Percentiles rank a stretch among this genome's conserved stretches.
These are phyloP conservation scores for Saccharomycodes ludwigii DNA, from an alignment of 805 yeast genomes.

Conservation along the genomic window DNA sequence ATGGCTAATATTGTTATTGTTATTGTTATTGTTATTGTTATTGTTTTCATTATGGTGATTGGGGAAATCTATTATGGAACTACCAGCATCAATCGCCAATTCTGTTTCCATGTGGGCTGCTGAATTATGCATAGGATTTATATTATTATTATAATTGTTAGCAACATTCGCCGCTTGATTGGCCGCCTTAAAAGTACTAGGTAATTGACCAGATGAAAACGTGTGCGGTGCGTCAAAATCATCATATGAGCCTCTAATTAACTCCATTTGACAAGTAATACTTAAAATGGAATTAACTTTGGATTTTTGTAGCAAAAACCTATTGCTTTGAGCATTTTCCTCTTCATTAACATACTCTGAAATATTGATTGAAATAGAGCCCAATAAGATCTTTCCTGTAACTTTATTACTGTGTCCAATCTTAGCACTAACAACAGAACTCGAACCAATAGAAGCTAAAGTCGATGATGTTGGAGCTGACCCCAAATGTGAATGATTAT, in stretches of 20 bases:
- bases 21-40: too few species aligned
- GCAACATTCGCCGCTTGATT: too few species aligned
- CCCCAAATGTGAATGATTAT: not conserved
- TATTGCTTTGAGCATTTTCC: conserved; percentile 37
- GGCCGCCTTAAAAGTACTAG: conserved; percentile 13
- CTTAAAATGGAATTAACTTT: conserved; percentile 74
- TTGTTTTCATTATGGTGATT: too few species aligned
- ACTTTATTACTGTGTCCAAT: conserved; percentile 17
- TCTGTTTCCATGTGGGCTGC: not conserved
- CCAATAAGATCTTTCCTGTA: conserved; percentile 38
- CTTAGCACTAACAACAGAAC: not conserved
- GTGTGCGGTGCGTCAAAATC: conserved; percentile 16
- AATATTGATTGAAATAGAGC: conserved; percentile 53
- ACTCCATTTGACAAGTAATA: conserved; percentile 40
- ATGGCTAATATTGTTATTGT: too few species aligned
- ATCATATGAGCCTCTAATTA: conserved; percentile 25
- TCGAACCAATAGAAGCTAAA: conserved; percentile 9
- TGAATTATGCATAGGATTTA: too few species aligned
- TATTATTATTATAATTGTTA: too few species aligned
- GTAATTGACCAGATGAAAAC: conserved; percentile 15
- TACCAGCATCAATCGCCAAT: not conserved
- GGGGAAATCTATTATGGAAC: too few species aligned
- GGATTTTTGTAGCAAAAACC: conserved; percentile 64
- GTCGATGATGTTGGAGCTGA: conserved; percentile 5
- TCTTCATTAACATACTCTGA: conserved; percentile 52